A percentile compares a stretch with the other conserved stretches of the same genome.
Conservation (phyloP, 1,284 basidiomycete genomes). For the Cystobasidiaceae sp. region DNA sequence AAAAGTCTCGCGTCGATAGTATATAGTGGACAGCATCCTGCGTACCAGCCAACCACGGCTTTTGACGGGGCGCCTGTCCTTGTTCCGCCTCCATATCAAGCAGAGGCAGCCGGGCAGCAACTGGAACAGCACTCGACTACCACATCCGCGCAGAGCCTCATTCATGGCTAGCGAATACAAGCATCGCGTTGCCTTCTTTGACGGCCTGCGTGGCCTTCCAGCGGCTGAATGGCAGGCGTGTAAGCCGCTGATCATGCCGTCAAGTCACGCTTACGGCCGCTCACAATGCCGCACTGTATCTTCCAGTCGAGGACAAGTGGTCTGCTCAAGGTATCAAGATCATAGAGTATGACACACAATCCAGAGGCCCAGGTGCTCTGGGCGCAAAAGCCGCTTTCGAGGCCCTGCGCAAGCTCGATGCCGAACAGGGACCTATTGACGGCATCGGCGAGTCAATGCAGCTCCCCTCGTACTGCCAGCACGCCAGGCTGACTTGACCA, state of each 20-base stretch:
- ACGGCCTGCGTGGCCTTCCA: constrained; percentile 1
- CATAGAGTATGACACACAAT: background rate
- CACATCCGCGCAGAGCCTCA: too few relatives aligned
- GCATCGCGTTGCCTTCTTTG: constrained; percentile 14
- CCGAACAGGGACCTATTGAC: constrained; percentile 13
- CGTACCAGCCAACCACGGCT: too few relatives aligned
- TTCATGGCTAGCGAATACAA: background rate
- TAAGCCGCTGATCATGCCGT: too few relatives aligned
- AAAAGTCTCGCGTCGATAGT: too few relatives aligned
- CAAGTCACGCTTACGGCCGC: too few relatives aligned
- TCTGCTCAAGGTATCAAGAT: constrained; percentile 8
- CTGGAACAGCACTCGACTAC: too few relatives aligned
- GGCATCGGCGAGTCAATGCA: background rate
- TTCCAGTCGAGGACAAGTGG: constrained; percentile 16
- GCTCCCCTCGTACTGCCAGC: background rate
- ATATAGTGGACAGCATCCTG: too few relatives aligned
- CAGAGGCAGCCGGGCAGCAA: too few relatives aligned
- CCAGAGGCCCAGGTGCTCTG: background rate
- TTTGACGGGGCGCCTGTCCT: too few relatives aligned
- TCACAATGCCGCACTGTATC: too few relatives aligned
- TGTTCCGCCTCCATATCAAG: too few relatives aligned
- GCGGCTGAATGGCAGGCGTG: constrained; percentile 16
- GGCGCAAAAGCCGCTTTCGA: constrained; percentile 3
- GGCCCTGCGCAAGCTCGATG: constrained; percentile 5
- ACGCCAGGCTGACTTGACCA: too few relatives aligned